Conservation (phyloP, 306 rosid species). For the Vigna angularis region DNA sequence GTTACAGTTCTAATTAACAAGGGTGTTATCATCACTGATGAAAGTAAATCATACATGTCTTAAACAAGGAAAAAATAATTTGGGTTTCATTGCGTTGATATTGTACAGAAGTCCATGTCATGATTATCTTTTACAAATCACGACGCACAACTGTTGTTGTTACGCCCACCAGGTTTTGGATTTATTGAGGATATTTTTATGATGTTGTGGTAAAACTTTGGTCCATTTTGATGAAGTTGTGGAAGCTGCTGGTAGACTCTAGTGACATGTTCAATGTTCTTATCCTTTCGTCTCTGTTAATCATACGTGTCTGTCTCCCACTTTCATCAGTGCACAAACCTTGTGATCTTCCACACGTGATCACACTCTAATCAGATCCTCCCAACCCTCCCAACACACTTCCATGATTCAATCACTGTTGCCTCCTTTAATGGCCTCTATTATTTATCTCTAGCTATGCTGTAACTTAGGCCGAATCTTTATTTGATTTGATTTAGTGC, state of each 20-base stretch:
- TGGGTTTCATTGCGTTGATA: not conserved
- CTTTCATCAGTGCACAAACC: constrained; percentile 47
- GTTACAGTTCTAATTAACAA: not conserved
- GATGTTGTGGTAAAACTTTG: constrained; percentile 8
- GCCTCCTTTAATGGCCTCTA: constrained; percentile 21
- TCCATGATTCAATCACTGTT: constrained; percentile 39
- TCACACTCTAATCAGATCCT: constrained; percentile 40
- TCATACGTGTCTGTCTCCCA: constrained; percentile 50
- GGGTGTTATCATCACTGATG: not conserved
- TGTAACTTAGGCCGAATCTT: not conserved
- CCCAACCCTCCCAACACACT: constrained; percentile 41
- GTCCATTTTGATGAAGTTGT: constrained; percentile 27
- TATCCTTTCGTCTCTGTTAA: constrained; percentile 46
- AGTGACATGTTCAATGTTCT: constrained; percentile 45
- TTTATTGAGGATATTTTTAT: constrained; percentile 26
- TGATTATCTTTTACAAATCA: constrained; percentile 10
- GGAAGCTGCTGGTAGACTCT: constrained; percentile 41
- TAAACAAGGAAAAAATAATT: not conserved
- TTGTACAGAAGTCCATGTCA: constrained; percentile 8
- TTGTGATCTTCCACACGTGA: constrained; percentile 50
- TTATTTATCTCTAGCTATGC: not conserved
- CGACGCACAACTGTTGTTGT: not conserved
- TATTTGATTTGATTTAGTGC: constrained; percentile 46
- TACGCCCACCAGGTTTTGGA: not conserved
- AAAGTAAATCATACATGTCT: constrained; percentile 16